A percentile compares a stretch with the other conserved stretches of the same genome.
Conservation (phyloP, 2,329 filamentous ascomycete genomes). For the Cladosporium colombiae region DNA sequence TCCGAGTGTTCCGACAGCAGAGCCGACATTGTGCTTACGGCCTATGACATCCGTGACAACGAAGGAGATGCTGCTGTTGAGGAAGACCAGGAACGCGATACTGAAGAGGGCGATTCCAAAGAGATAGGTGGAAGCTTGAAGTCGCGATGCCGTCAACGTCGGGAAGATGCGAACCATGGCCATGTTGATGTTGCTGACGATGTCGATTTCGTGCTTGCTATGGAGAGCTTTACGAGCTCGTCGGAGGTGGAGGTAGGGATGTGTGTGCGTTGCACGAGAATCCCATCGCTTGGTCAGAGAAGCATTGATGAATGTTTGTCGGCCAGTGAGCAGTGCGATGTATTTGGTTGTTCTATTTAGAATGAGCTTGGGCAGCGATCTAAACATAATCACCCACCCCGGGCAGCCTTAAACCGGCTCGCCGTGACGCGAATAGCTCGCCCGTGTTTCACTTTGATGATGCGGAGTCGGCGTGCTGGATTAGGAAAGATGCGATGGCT, state of each 20-base stretch:
- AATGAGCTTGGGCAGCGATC: neutral
- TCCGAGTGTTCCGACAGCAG: conserved; percentile 80
- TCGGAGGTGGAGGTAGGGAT: neutral
- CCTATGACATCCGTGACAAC: conserved; percentile 82
- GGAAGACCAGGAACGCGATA: conserved; percentile 86
- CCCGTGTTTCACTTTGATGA: conserved; percentile 3
- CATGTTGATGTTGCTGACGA: conserved; percentile 3
- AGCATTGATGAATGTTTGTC: neutral
- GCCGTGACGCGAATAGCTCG: neutral
- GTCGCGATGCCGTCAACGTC: conserved; percentile 55
- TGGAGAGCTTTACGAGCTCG: conserved; percentile 5
- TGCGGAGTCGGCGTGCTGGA: conserved; percentile 4
- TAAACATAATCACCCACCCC: neutral
- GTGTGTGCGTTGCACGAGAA: neutral
- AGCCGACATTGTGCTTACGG: conserved; percentile 70
- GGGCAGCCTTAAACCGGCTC: neutral
- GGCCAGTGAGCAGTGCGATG: neutral
- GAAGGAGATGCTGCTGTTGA: conserved; percentile 82
- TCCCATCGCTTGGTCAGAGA: neutral
- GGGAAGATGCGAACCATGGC: conserved; percentile 37
- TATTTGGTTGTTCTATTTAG: neutral
- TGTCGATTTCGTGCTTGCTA: neutral
- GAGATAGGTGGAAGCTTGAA: conserved; percentile 69
- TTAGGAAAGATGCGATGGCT: neutral
- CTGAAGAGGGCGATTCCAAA: conserved; percentile 81